Percentiles rank a stretch among this genome's conserved stretches.
Conservation (phyloP, 177 flowering plant genomes). For the Tripterygium wilfordii region DNA sequence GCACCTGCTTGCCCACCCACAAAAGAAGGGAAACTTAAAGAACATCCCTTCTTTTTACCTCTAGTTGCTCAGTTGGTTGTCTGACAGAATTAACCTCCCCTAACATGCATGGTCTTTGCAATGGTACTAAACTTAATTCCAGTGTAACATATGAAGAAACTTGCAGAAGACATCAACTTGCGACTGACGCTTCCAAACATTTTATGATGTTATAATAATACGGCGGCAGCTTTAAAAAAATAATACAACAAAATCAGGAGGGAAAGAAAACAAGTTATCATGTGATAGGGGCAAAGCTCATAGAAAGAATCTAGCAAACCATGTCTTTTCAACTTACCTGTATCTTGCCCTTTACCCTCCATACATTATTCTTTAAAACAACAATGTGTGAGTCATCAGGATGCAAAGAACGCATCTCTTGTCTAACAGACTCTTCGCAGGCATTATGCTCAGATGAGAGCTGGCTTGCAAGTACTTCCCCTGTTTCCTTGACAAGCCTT, state of each 20-base stretch:
- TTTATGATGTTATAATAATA: neutral
- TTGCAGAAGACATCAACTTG: neutral
- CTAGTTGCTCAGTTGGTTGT: no score
- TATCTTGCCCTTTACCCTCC: conserved; percentile 71
- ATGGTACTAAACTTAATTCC: neutral
- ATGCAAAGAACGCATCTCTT: conserved; percentile 56
- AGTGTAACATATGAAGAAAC: neutral
- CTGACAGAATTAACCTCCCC: no score
- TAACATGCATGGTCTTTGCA: no score
- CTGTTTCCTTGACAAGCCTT: conserved; percentile 50
- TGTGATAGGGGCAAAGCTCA: neutral
- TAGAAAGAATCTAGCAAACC: neutral
- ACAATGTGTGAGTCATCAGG: conserved; percentile 63
- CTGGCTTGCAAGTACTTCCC: conserved; percentile 55
- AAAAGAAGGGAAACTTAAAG: no score
- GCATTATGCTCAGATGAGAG: conserved; percentile 63
- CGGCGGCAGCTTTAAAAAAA: neutral
- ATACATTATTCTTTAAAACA: conserved; percentile 60
- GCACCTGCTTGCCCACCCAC: no score
- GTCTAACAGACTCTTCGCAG: conserved; percentile 52
- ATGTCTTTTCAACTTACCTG: conserved; percentile 31
- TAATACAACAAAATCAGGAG: neutral
- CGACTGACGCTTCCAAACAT: no score
- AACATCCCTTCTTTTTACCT: no score
- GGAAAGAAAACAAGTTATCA: neutral